Percentiles rank a stretch among this genome's conserved stretches.
phyloP scores from a whole-genome alignment of 2,329 filamentous ascomycete genomes.

The Zymoseptoria tritici region DNA sequence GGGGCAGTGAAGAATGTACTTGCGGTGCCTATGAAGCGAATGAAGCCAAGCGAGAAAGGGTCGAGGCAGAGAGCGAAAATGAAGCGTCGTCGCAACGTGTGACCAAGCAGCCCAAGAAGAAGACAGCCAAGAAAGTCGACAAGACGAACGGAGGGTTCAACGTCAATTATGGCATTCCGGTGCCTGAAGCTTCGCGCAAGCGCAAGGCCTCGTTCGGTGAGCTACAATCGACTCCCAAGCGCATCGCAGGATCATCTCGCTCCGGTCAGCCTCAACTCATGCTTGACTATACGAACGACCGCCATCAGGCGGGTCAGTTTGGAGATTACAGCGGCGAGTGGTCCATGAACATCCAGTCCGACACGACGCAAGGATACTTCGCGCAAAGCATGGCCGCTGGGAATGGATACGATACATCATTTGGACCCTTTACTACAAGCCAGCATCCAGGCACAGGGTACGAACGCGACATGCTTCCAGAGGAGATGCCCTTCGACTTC shows the following conservation, averaged over 20 bases:
- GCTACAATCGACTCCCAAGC: neutral
- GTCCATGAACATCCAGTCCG: neutral
- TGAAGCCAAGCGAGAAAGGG: neutral
- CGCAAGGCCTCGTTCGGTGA: neutral
- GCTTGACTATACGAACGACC: neutral
- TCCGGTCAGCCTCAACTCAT: neutral
- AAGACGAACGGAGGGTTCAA: neutral
- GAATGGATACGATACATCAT: neutral
- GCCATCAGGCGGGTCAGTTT: neutral
- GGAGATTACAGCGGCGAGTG: neutral
- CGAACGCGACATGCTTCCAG: neutral
- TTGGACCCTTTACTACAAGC: neutral
- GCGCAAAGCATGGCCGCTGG: neutral
- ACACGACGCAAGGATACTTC: neutral
- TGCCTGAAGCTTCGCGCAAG: neutral
- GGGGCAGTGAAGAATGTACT: constrained; percentile 6
- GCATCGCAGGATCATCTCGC: neutral
- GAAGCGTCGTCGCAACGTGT: neutral
- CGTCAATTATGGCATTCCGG: neutral
- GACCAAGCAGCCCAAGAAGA: neutral
- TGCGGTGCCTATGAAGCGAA: constrained; percentile 12
- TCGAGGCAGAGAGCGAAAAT: neutral
- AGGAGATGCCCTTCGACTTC: neutral
- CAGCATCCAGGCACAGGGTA: neutral
- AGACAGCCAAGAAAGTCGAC: neutral